Percentiles rank a stretch among this genome's conserved stretches.
Evolutionary conservation across 164 flowering plant species (phyloP).

Genomic region (Saururus chinensis): DNA sequence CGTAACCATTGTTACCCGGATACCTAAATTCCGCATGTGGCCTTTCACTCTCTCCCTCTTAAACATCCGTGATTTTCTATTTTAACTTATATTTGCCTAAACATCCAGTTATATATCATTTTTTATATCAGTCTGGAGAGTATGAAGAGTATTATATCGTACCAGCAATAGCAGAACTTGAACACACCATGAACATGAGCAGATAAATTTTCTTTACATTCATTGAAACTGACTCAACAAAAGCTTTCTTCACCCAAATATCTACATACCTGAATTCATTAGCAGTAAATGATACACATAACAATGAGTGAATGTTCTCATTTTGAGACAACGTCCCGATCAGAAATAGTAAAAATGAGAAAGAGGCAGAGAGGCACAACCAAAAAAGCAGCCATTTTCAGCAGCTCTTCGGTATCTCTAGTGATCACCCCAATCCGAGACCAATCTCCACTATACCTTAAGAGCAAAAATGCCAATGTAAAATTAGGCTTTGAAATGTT

Average conservation of each 20-base stretch:
- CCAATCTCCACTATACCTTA: conserved; percentile 93
- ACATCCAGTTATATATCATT: no score
- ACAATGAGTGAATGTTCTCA: background rate
- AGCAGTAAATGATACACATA: no score
- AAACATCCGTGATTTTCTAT: no score
- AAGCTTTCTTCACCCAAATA: background rate
- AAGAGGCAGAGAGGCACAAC: conserved; percentile 62
- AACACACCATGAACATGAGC: background rate
- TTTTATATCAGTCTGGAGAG: no score
- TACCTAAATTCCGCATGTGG: background rate
- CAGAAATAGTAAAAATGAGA: conserved; percentile 31
- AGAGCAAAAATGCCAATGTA: background rate
- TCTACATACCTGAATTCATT: background rate
- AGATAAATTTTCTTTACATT: background rate
- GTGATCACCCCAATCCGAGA: conserved; percentile 84
- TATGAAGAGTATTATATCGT: no score
- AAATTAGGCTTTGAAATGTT: background rate
- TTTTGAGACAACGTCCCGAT: conserved; percentile 7
- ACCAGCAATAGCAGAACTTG: background rate
- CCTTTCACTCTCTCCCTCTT: no score
- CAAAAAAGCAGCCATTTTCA: conserved; percentile 54
- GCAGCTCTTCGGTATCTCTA: conserved; percentile 51
- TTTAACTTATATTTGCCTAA: no score
- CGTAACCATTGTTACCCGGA: no score
- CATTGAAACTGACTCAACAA: background rate